Conservation (phyloP, 352 stramenopile genomes). For the Pythium diclinum region DNA sequence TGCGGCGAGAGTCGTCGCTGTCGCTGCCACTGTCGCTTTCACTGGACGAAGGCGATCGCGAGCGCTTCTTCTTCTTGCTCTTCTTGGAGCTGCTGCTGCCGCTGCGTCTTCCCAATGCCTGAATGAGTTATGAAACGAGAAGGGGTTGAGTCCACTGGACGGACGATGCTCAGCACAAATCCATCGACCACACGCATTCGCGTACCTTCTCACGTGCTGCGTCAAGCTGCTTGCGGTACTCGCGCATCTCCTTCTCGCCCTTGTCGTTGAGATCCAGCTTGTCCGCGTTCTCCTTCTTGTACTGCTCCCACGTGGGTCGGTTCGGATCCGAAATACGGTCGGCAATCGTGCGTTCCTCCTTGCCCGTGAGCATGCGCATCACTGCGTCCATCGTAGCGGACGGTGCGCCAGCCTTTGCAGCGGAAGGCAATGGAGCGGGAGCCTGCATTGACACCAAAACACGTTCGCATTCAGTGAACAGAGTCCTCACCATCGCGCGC, state of each 20-base stretch:
- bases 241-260: slow-evolving; percentile 92
- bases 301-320: slow-evolving; percentile 95
- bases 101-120: slow-evolving; percentile 60
- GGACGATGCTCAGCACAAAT: neutral
- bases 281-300: slow-evolving; percentile 95
- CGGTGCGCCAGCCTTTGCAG: slow-evolving; percentile 29
- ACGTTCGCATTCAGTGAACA: neutral
- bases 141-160: neutral
- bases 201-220: slow-evolving; percentile 82
- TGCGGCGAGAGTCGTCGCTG: slow-evolving; percentile 46
- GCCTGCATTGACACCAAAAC: slow-evolving; percentile 17
- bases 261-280: slow-evolving; percentile 88
- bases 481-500: neutral
- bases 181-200: neutral
- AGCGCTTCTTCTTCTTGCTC: slow-evolving; percentile 80
- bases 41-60: slow-evolving; percentile 41
- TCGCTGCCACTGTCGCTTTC: slow-evolving; percentile 45
- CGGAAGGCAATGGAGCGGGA: slow-evolving; percentile 11
- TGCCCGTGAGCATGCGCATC: slow-evolving; percentile 91
- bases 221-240: slow-evolving; percentile 92
- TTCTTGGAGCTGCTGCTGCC: slow-evolving; percentile 53
- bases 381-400: slow-evolving; percentile 93
- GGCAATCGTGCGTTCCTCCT: slow-evolving; percentile 92
- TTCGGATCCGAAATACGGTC: slow-evolving; percentile 93
- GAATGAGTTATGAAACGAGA: slow-evolving; percentile 10